Conservation (phyloP, 208 protist species). For the Leishmania braziliensis region DNA sequence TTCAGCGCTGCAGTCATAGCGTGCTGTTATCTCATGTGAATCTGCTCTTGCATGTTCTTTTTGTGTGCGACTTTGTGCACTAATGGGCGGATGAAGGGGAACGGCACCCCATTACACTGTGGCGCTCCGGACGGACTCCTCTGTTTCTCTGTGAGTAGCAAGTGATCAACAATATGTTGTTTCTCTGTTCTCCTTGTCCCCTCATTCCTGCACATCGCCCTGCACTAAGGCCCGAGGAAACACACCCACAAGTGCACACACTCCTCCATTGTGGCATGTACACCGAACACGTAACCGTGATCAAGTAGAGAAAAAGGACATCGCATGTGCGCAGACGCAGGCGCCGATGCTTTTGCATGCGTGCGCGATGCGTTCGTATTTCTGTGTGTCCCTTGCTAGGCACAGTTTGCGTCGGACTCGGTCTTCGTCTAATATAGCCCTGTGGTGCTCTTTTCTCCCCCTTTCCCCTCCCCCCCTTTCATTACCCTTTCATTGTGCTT, state of each 20-base stretch:
- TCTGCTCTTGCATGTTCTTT: background rate
- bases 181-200: background rate
- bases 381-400: background rate
- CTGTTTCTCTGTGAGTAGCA: background rate
- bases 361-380: background rate
- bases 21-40: background rate
- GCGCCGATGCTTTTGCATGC: no score
- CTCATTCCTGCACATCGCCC: background rate
- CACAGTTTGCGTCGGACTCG: background rate
- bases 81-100: background rate
- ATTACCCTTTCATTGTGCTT: background rate
- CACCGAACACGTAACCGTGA: background rate
- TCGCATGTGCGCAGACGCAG: background rate
- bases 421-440: background rate
- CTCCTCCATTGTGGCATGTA: background rate
- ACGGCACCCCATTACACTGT: no score
- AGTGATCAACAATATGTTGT: background rate
- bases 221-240: background rate
- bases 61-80: background rate
- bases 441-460: background rate
- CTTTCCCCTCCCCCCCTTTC: background rate
- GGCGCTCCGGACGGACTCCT: background rate
- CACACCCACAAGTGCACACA: background rate
- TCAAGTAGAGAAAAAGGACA: background rate
- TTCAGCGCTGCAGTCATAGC: background rate